These are phyloP conservation scores for Castanopsis chinensis DNA, from an alignment of 306 rosid genomes.

Conservation along the genomic window DNA sequence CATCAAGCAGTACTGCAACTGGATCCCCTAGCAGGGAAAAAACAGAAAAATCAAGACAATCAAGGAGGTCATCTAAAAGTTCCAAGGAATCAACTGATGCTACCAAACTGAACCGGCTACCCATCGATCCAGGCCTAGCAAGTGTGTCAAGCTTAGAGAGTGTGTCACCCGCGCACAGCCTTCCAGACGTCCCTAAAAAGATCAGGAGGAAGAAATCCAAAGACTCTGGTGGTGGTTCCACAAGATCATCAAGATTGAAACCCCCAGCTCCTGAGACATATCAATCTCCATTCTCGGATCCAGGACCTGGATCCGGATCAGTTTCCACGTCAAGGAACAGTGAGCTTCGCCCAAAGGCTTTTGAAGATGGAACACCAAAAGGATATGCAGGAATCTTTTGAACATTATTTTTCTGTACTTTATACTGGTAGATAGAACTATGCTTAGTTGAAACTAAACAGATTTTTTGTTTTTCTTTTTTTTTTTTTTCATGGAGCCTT, in stretches of 20 bases:
- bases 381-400: slow-evolving; percentile 24
- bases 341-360: slow-evolving; percentile 11
- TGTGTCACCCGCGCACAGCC: slow-evolving; percentile 37
- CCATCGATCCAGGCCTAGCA: slow-evolving; percentile 13
- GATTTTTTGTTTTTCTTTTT: neutral
- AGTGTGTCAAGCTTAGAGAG: slow-evolving; percentile 1
- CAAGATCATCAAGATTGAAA: slow-evolving; percentile 40
- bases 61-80: slow-evolving; percentile 41
- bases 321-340: slow-evolving; percentile 14
- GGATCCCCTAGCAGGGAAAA: slow-evolving; percentile 58
- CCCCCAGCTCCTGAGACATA: slow-evolving; percentile 13
- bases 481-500: neutral
- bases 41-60: slow-evolving; percentile 50
- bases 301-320: slow-evolving; percentile 18
- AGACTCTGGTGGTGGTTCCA: slow-evolving; percentile 32
- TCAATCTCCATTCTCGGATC: slow-evolving; percentile 21
- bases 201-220: slow-evolving; percentile 51
- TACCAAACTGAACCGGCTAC: slow-evolving; percentile 13
- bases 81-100: slow-evolving; percentile 37
- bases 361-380: slow-evolving; percentile 34
- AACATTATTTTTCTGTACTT: slow-evolving; percentile 7
- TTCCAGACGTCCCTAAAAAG: slow-evolving; percentile 58
- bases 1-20: slow-evolving; percentile 15
- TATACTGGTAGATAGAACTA: slow-evolving; percentile 32
- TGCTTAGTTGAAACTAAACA: slow-evolving; percentile 23